Base-by-base conservation (phyloP, 192 early-diverging fungal species). In the Phycomyces blakesleeanus region DNA sequence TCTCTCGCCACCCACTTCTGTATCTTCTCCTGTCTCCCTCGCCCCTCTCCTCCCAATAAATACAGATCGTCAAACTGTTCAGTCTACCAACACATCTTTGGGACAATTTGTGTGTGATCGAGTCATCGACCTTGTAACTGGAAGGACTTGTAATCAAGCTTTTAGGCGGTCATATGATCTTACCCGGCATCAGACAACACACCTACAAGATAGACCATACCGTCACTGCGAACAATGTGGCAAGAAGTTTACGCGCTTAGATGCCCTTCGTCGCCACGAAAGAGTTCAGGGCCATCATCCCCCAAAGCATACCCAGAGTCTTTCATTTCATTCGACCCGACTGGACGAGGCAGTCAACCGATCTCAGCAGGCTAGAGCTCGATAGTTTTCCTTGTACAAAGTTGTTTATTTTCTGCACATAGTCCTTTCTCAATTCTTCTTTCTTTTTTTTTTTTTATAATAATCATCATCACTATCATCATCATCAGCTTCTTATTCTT, bases 141-240 rank as follows among this genome's bases (percentile, higher is more conserved):
- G 63, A 8, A 51, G 50, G 16, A 55, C 42, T 12, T 74, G 72
- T 57, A 57, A 59, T 25, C 63, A 68, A 39, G 59, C 72, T 18
- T 74, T 74, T 26, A 57, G 55, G 39, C 72, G 72, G 29, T 59
- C 67, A n/a, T 74, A 74, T 44, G 72, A 74, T 41, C 20, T 74
- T 16, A 60, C 67, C 21, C 67, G 72, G 16, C 72, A 74, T 61
- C 66, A 66, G 22, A 68, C 58, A 26, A 74, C 68, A n/a, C 72
- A 74, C 40, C 42, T 66, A 40, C 55, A 69, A 38, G 64, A 69
- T 29, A 51, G 67, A 27, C 67, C 72, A 3, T 66, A 64, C 40
- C 55, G 58, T 22, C 52, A 61, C 26, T 74, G 72, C 47, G 40
- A 68, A 1, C 57, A 65, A 12, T 74, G 72, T 34, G 67, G 67